Evolutionary conservation across 108 stramenopile genomes (phyloP).

Genomic region (Conticribra weissflogii): DNA sequence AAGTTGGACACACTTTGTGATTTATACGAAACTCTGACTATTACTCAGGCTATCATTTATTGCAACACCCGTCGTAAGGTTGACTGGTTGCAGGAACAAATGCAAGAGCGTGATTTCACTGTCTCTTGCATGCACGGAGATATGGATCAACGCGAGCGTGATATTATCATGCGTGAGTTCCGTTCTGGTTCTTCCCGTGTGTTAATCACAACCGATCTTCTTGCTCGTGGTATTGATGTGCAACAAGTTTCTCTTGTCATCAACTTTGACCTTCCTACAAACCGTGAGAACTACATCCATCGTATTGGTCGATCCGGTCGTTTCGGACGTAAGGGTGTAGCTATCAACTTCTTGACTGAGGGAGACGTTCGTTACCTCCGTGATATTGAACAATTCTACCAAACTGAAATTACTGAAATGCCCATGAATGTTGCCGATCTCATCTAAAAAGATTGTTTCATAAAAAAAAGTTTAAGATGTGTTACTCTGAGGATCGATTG

Average conservation of each 20-base stretch:
- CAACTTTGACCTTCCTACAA: conserved; percentile 99
- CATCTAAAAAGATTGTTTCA: conserved; percentile 62
- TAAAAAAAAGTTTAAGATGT: conserved; percentile 14
- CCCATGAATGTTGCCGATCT: conserved; percentile 93
- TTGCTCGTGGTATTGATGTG: conserved; percentile 98
- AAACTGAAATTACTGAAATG: conserved; percentile 99
- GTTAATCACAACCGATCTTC: conserved; percentile 98
- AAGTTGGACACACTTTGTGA: conserved; percentile 99
- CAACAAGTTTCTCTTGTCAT: conserved; percentile 99
- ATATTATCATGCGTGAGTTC: conserved; percentile 99
- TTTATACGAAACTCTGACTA: conserved; percentile 99
- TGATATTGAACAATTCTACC: conserved; percentile 99
- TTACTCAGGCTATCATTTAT: conserved; percentile 99
- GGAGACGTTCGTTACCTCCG: conserved; percentile 97
- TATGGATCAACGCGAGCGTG: conserved; percentile 99
- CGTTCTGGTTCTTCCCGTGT: conserved; percentile 99
- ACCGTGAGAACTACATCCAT: conserved; percentile 99
- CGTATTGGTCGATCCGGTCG: conserved; percentile 99
- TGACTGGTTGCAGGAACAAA: conserved; percentile 98
- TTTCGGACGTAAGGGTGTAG: conserved; percentile 99
- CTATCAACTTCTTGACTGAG: conserved; percentile 99
- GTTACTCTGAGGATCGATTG: too few species aligned
- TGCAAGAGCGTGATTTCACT: conserved; percentile 97
- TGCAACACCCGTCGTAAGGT: conserved; percentile 99
- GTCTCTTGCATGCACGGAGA: conserved; percentile 99